phyloP scores from a whole-genome alignment of 2,329 filamentous ascomycete species.

The Fusarium albidum region DNA sequence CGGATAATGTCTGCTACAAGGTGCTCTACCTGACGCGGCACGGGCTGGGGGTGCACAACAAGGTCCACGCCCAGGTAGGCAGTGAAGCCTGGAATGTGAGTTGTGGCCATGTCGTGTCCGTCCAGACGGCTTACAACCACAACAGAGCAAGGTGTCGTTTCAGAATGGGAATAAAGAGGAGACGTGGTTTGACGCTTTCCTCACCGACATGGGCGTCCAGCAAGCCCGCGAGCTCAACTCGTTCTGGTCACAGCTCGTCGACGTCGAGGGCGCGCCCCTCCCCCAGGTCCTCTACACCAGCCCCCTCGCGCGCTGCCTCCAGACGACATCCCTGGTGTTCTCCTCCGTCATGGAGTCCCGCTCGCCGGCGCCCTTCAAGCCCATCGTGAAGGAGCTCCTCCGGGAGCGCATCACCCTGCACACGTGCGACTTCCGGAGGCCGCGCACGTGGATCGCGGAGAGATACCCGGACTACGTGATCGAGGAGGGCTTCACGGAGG shows the following conservation, averaged over 20 bases:
- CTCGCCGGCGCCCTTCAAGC: constrained; percentile 54
- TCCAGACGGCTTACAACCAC: too few relatives aligned
- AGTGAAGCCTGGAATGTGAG: constrained; percentile 63
- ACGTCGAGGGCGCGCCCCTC: constrained; percentile 56
- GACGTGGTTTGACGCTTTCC: constrained; percentile 53
- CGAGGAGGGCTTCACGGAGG: constrained; percentile 62
- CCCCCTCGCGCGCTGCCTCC: constrained; percentile 65
- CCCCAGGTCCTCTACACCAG: constrained; percentile 65
- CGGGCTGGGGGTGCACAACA: constrained; percentile 60
- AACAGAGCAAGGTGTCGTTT: constrained; percentile 46
- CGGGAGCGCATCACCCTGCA: constrained; percentile 68
- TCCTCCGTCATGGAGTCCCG: constrained; percentile 46
- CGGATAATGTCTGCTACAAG: constrained; percentile 58
- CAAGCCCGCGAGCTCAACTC: constrained; percentile 61
- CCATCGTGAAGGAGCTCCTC: constrained; percentile 65
- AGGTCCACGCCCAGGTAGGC: constrained; percentile 63
- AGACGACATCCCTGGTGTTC: constrained; percentile 63
- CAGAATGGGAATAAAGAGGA: constrained; percentile 49
- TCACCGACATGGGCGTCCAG: constrained; percentile 60
- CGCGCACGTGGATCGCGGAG: constrained; percentile 55
- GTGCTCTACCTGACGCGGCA: constrained; percentile 64
- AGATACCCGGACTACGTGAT: constrained; percentile 60
- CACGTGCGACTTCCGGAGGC: constrained; percentile 66
- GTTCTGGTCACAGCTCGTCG: constrained; percentile 60
- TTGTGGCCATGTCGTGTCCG: too few relatives aligned